Evolutionary conservation across 2,329 filamentous ascomycete species (phyloP).

Genomic region (Cercospora janseana): DNA sequence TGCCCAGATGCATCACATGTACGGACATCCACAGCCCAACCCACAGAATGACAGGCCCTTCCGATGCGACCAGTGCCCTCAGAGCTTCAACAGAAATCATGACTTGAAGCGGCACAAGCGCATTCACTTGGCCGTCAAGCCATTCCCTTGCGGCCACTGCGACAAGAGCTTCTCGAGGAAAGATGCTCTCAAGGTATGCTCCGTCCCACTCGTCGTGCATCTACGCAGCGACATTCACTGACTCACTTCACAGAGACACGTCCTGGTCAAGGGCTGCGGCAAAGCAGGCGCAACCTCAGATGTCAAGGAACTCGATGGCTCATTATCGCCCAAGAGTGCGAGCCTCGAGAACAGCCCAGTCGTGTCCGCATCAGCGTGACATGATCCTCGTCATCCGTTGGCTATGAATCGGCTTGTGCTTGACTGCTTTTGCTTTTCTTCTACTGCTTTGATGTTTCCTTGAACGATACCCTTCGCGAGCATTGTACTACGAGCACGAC

Average conservation of each 20-base stretch:
- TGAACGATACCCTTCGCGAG: slow-evolving; percentile 28
- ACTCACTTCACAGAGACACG: slow-evolving; percentile 55
- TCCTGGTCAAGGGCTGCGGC: slow-evolving; percentile 66
- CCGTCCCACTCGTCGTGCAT: neutral
- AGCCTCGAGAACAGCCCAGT: slow-evolving; percentile 35
- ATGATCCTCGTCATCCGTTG: neutral
- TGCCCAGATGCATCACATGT: slow-evolving; percentile 67
- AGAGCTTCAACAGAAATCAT: slow-evolving; percentile 94
- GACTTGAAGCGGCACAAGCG: slow-evolving; percentile 94
- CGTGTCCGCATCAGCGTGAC: slow-evolving; percentile 30
- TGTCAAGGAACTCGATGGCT: slow-evolving; percentile 39
- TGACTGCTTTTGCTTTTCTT: slow-evolving; percentile 1
- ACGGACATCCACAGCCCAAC: slow-evolving; percentile 51
- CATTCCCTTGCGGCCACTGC: slow-evolving; percentile 85
- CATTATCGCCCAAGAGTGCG: slow-evolving; percentile 39
- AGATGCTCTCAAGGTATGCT: slow-evolving; percentile 87
- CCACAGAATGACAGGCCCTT: slow-evolving; percentile 78
- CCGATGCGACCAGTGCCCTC: slow-evolving; percentile 87
- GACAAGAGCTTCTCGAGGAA: slow-evolving; percentile 97
- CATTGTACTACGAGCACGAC: slow-evolving; percentile 23
- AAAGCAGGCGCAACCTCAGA: slow-evolving; percentile 45
- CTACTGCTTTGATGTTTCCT: slow-evolving; percentile 1
- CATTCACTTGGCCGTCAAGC: slow-evolving; percentile 93
- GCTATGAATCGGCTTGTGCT: no score
- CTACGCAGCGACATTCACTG: slow-evolving; percentile 40